Evolutionary conservation across 495 filamentous ascomycete genomes (phyloP).

Genomic region (Aspergillus bridgeri): DNA sequence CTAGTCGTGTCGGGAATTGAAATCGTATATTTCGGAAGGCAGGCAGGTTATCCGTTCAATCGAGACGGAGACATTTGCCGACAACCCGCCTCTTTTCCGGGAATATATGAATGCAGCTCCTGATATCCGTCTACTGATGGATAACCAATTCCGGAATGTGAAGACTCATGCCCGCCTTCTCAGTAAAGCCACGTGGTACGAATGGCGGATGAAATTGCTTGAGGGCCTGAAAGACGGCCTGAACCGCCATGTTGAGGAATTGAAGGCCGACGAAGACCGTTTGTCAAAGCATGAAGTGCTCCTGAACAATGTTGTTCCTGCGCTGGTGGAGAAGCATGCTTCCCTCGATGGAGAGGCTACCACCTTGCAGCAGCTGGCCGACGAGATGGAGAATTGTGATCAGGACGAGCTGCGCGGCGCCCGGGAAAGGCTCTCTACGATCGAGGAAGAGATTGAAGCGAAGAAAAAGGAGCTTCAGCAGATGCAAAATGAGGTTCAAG

Average conservation of each 20-base stretch:
- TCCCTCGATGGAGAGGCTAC: constrained; percentile 61
- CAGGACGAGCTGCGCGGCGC: constrained; percentile 69
- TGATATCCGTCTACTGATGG: constrained; percentile 81
- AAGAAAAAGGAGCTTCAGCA: constrained; percentile 64
- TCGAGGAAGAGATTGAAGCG: constrained; percentile 64
- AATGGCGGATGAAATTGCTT: constrained; percentile 91
- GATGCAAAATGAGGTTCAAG: constrained; percentile 58
- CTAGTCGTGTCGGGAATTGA: constrained; percentile 87
- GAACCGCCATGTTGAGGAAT: constrained; percentile 65
- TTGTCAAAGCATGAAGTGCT: constrained; percentile 64
- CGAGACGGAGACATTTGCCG: constrained; percentile 77
- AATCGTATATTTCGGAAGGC: constrained; percentile 90
- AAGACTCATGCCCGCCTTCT: constrained; percentile 85
- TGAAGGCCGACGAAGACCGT: constrained; percentile 70
- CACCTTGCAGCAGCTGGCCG: constrained; percentile 63
- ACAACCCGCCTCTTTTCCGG: constrained; percentile 85
- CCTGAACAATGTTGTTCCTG: constrained; percentile 62
- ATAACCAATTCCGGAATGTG: constrained; percentile 94
- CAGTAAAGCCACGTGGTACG: constrained; percentile 95
- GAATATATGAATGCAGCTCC: constrained; percentile 87
- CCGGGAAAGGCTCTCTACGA: constrained; percentile 56
- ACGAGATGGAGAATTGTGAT: constrained; percentile 75
- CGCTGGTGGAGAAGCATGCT: constrained; percentile 52
- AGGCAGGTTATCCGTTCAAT: constrained; percentile 83
- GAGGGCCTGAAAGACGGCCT: constrained; percentile 79